Evolutionary conservation across 1,284 basidiomycete species (phyloP), one percentile per base, ranked within the genome.

Genomic region (Sanghuangporus sanghuang): DNA sequence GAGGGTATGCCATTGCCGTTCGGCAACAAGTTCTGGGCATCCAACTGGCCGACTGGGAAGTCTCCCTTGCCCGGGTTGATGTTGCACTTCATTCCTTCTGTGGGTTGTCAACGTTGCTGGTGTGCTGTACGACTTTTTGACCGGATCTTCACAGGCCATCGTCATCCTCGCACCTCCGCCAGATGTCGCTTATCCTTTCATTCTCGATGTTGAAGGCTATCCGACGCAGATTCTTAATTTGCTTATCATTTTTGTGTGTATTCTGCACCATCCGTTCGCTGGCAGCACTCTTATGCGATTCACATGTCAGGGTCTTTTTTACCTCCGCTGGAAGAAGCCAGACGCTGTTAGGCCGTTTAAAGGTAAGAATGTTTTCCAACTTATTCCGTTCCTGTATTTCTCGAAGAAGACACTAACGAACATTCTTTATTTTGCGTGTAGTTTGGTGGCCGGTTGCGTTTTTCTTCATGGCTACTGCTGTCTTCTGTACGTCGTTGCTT

Each of bases 171-270:
- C 69, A 1, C 81, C 80, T 0, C 81, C 82, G 0, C 75, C 77
- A 6, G 65, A 68, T 1, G 73, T 81, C 1, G 81, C 73, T 0
- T 85, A 82, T 65, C 79, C 80, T 0, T 83, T 84, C 62, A 84
- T 85, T 59, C 72, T 87, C 1, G 82, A 86, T 62, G 73, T 87
- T 2, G 76, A 84, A 67, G 81, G 82, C 6, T 87, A 87, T 67
- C 85, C 85, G 8, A 56, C 40, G 46, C 83, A 85, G 63, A 82
- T 85, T 49, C 79, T 86, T 68, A 81, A 83, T 69, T 70, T 85
- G 3, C 82, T 84, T 66, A 78, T 87, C 60, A 78, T 85, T 46
- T 53, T 81, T 18, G 83, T 83, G 65, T 44, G 76, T 18, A 46
- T 46, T 67, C 5, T 23, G 14, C 16, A 38, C n/a, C 35, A n/a